Evolutionary conservation across 257 asterid species (phyloP).

Genomic region (Rehmannia glutinosa): DNA sequence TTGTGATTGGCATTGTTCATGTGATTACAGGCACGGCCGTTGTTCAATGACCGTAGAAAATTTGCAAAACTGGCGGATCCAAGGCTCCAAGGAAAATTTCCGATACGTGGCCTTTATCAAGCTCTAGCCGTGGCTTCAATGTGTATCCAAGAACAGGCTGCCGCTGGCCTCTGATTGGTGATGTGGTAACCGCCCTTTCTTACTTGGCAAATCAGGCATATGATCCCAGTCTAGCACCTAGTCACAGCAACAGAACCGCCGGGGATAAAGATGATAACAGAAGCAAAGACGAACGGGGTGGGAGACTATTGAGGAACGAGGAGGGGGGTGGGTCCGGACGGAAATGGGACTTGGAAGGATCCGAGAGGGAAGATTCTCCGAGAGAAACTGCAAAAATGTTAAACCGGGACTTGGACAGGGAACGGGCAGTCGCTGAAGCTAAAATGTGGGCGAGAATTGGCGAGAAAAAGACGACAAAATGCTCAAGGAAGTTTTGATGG

Average conservation of each 20-base stretch:
- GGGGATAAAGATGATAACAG: no score
- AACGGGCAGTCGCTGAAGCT: conserved; percentile 96
- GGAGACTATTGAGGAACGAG: conserved; percentile 56
- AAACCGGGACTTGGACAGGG: conserved; percentile 76
- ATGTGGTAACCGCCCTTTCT: conserved; percentile 93
- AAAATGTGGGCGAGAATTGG: conserved; percentile 99
- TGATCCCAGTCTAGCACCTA: conserved; percentile 57
- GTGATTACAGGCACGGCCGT: conserved; percentile 71
- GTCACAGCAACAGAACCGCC: conserved; percentile 40
- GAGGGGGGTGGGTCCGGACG: conserved; percentile 75
- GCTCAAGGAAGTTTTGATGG: conserved; percentile 64
- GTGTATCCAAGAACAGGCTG: conserved; percentile 97
- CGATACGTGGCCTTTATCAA: conserved; percentile 86
- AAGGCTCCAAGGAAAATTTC: conserved; percentile 70
- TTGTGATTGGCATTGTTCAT: not conserved
- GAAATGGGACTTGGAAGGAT: conserved; percentile 75
- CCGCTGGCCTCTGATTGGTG: conserved; percentile 96
- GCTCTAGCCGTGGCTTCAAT: conserved; percentile 98
- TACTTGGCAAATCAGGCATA: conserved; percentile 83
- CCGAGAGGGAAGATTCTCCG: conserved; percentile 82
- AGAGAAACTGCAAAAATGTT: conserved; percentile 61
- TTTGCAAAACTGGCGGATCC: conserved; percentile 89
- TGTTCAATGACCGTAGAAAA: conserved; percentile 83
- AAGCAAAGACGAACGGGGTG: conserved; percentile 54
- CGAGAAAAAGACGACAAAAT: conserved; percentile 70